Percentiles rank a stretch among this genome's conserved stretches.
These are phyloP conservation scores for Ogataea angusta DNA, from an alignment of 805 yeast genomes.

Conservation along the genomic window DNA sequence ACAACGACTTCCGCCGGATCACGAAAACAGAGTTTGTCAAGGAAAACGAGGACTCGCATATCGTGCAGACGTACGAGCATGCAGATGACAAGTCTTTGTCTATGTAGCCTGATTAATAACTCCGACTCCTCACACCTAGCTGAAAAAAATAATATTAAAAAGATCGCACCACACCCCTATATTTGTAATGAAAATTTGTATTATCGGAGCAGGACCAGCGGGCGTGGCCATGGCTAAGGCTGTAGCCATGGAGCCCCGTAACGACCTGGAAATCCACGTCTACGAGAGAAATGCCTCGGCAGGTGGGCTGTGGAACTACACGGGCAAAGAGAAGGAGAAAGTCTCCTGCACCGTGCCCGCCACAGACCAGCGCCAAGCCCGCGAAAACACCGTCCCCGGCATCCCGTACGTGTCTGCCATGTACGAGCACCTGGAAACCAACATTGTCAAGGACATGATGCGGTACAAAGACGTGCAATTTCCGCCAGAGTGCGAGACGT, in stretches of 20 bases:
- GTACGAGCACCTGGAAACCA: slow-evolving; percentile 35
- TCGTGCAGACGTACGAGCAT: neutral
- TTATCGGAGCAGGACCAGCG: slow-evolving; percentile 36
- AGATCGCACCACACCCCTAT: slow-evolving; percentile 4
- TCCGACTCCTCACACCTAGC: slow-evolving; percentile 6
- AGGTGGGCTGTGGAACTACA: slow-evolving; percentile 36
- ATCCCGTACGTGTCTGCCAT: slow-evolving; percentile 31
- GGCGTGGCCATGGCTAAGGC: slow-evolving; percentile 36
- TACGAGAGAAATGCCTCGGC: slow-evolving; percentile 31
- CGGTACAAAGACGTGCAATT: slow-evolving; percentile 29
- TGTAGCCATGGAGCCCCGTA: slow-evolving; percentile 32
- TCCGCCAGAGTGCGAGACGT: slow-evolving; percentile 42
- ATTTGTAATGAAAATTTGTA: slow-evolving; percentile 24
- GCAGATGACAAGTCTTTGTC: neutral
- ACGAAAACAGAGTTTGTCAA: neutral
- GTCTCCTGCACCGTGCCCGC: slow-evolving; percentile 27
- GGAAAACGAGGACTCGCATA: neutral
- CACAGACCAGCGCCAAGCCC: slow-evolving; percentile 13
- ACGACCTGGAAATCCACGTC: slow-evolving; percentile 20
- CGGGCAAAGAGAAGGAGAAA: slow-evolving; percentile 25
- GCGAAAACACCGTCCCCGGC: slow-evolving; percentile 14
- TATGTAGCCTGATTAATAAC: neutral
- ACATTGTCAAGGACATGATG: slow-evolving; percentile 33
- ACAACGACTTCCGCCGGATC: slow-evolving; percentile 11
- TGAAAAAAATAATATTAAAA: neutral